Evolutionary conservation across 257 asterid species (phyloP).

Genomic region (Solanum sejunctum): DNA sequence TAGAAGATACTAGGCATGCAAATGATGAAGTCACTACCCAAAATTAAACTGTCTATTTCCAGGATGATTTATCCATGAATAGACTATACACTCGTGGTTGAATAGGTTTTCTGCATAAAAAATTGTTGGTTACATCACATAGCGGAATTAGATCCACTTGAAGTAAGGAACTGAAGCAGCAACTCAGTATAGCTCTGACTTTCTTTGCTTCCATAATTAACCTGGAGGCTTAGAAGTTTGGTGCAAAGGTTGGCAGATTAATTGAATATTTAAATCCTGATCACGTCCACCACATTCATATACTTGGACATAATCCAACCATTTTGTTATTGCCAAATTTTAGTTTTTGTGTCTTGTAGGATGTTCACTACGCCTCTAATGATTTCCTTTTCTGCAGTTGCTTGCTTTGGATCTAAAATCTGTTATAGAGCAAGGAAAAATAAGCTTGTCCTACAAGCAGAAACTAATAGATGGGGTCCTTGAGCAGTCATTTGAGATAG

Average conservation of each 20-base stretch:
- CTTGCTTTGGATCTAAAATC: slow-evolving; percentile 53
- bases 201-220: background rate
- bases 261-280: background rate
- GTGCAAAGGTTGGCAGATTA: background rate
- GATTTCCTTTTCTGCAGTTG: slow-evolving; percentile 34
- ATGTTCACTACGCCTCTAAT: background rate
- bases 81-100: background rate
- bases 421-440: slow-evolving; percentile 52
- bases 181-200: background rate
- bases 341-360: background rate
- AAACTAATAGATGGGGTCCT: slow-evolving; percentile 46
- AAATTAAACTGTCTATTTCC: background rate
- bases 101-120: background rate
- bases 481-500: slow-evolving; percentile 54
- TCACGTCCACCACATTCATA: background rate
- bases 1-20: background rate
- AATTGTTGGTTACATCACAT: background rate
- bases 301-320: background rate
- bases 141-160: background rate
- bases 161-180: background rate
- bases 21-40: background rate
- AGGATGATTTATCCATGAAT: background rate
- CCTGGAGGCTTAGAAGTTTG: background rate
- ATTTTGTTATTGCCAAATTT: background rate
- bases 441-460: slow-evolving; percentile 54